Conservation (phyloP, 495 filamentous ascomycete genomes). For the Penicillium taxi region DNA sequence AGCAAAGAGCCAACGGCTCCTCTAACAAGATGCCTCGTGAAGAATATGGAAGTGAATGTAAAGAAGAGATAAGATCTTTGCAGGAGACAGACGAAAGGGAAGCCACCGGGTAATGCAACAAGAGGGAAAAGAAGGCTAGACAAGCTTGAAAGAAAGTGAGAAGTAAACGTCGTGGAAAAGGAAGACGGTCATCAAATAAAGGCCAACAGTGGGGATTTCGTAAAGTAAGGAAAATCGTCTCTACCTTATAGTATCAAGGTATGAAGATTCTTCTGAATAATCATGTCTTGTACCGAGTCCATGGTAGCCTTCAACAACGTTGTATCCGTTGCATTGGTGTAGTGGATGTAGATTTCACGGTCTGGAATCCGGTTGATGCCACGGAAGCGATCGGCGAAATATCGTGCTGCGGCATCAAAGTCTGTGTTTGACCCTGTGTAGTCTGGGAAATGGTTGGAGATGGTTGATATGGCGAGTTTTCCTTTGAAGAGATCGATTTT, state of each 20-base stretch:
- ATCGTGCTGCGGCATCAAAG: slow-evolving; percentile 59
- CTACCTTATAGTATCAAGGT: slow-evolving; percentile 76
- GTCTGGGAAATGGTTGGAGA: slow-evolving; percentile 89
- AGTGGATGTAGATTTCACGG: slow-evolving; percentile 89
- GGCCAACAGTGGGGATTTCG: slow-evolving; percentile 16
- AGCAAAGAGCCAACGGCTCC: slow-evolving; percentile 17
- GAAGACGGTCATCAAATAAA: slow-evolving; percentile 23
- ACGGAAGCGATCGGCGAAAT: slow-evolving; percentile 86
- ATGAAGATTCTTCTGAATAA: slow-evolving; percentile 95
- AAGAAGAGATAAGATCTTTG: slow-evolving; percentile 13
- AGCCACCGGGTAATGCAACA: slow-evolving; percentile 24
- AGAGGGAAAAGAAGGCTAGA: slow-evolving; percentile 15
- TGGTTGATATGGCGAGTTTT: slow-evolving; percentile 72
- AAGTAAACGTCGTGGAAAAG: slow-evolving; percentile 17
- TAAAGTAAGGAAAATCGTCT: no score
- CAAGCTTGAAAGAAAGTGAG: slow-evolving; percentile 17
- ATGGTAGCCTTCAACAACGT: slow-evolving; percentile 96
- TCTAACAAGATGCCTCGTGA: slow-evolving; percentile 25
- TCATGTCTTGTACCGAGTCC: slow-evolving; percentile 97
- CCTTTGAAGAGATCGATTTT: slow-evolving; percentile 97
- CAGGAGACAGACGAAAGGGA: slow-evolving; percentile 10
- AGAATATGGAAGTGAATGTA: slow-evolving; percentile 15
- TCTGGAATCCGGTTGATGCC: slow-evolving; percentile 76
- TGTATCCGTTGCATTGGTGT: slow-evolving; percentile 91
- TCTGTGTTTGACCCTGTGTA: slow-evolving; percentile 57